Conservation (phyloP, 352 stramenopile genomes). For the Globisporangium cederbergense region DNA sequence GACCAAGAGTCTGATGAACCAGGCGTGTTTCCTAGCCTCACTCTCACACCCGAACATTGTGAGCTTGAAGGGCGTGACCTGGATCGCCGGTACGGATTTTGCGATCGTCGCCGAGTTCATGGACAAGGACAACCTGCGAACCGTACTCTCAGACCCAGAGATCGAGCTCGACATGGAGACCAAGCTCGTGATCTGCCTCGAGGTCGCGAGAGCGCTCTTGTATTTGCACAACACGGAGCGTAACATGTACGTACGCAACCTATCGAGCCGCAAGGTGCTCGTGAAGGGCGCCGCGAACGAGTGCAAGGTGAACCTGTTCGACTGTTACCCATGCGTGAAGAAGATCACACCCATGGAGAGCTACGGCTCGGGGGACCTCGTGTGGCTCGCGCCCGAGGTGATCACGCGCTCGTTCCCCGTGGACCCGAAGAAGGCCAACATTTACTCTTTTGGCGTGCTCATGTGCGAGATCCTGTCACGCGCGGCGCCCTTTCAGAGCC, state of each 20-base stretch:
- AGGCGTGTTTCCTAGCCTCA: conserved; percentile 42
- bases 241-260: conserved; percentile 40
- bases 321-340: conserved; percentile 38
- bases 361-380: conserved; percentile 50
- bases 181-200: conserved; percentile 66
- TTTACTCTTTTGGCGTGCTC: conserved; percentile 66
- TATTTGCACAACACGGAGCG: conserved; percentile 58
- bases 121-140: conserved; percentile 63
- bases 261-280: conserved; percentile 60
- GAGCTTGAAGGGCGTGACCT: conserved; percentile 59
- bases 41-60: conserved; percentile 69
- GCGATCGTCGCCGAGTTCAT: conserved; percentile 72
- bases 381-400: conserved; percentile 53
- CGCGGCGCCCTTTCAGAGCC: conserved; percentile 38
- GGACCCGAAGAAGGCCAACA: conserved; percentile 47
- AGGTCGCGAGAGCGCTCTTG: conserved; percentile 53
- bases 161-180: conserved; percentile 47
- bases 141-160: conserved; percentile 51
- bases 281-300: conserved; percentile 34
- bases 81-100: conserved; percentile 75
- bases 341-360: conserved; percentile 22
- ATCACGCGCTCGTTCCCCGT: conserved; percentile 41
- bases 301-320: conserved; percentile 66
- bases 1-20: conserved; percentile 61
- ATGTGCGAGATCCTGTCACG: conserved; percentile 60